Evolutionary conservation across 768 basidiomycete species (phyloP), one percentile per base, ranked within the genome.

Genomic region (Amanita exitialis): DNA sequence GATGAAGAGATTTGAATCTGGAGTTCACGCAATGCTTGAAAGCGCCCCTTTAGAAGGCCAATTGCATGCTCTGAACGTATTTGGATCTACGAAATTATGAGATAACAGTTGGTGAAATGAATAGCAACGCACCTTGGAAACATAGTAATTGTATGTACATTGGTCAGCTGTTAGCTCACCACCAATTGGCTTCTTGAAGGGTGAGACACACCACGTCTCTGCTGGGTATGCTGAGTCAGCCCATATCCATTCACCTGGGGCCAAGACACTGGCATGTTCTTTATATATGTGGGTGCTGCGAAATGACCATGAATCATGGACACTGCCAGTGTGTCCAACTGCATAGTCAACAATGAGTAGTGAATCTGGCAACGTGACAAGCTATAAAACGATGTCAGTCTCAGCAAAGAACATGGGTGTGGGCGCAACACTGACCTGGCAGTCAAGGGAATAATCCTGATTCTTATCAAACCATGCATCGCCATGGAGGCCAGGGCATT

Each of bases 391-490:
- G 20, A 18, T 39, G 8, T 18, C n/a, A n/a, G n/a, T n/a, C n/a
- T n/a, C n/a, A n/a, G n/a, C n/a, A 39, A 39, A 9, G 6, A 15
- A 12, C 7, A 16, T 39, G 51, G 37, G 15, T 54, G 56, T 13
- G 58, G 49, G 30, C 62, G 12, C 59, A 59, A 28, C 7, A 42
- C 30, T 60, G 20, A 62, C 60, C 51, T 66, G 65, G 30, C 68
- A 58, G 51, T 71, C 70, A 16, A 71, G 36, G 0, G 66, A 69
- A 48, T 72, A 71, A 27, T 69, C 65, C 8, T 59, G 64, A 49
- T 71, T 71, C 4, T 61, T 54, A 53, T 70, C 67, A 56, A 63
- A 73, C 23, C 58, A 72, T n/a, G 57, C 60, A 48, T 69, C 63
- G 0, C 71, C 69, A 59, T n/a, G n/a, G n/a, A n/a, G n/a, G n/a